A percentile compares a stretch with the other conserved stretches of the same genome.
phyloP scores from a whole-genome alignment of 2,329 filamentous ascomycete genomes.

The Cercospora sp. region DNA sequence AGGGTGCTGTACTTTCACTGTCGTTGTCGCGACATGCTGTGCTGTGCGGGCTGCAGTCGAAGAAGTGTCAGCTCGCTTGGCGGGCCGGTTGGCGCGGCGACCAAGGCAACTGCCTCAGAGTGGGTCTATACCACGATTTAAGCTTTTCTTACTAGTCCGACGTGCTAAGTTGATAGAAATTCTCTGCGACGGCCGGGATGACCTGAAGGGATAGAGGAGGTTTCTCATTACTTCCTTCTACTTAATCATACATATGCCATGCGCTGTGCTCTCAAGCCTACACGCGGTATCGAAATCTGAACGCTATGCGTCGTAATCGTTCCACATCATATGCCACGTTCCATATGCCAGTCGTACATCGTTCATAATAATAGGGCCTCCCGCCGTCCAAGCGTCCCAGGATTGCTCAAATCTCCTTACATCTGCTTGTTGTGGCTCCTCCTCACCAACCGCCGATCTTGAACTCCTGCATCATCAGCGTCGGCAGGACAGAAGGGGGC shows the following conservation, averaged over 20 bases:
- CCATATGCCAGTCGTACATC: background rate
- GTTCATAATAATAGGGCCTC: background rate
- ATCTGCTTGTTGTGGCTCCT: background rate
- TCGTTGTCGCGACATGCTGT: background rate
- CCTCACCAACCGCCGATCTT: conserved; percentile 8
- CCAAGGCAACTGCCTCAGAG: conserved; percentile 1
- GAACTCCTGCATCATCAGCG: conserved; percentile 15
- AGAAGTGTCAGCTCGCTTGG: background rate
- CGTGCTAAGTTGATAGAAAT: background rate
- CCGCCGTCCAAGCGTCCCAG: background rate
- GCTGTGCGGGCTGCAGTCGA: background rate
- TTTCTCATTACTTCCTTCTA: background rate
- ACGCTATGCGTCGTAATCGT: background rate
- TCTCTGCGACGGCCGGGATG: background rate
- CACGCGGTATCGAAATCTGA: background rate
- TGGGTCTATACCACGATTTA: conserved; percentile 14
- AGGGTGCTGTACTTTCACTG: background rate
- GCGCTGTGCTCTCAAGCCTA: background rate
- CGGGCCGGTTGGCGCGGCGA: conserved; percentile 11
- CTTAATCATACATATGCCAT: background rate
- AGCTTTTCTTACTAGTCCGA: background rate
- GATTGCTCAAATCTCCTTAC: background rate
- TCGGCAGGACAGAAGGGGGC: background rate
- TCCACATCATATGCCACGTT: background rate
- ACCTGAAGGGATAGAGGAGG: background rate